Evolutionary conservation across 2,329 filamentous ascomycete genomes (phyloP).

Genomic region (Pseudogymnoascus sp.): DNA sequence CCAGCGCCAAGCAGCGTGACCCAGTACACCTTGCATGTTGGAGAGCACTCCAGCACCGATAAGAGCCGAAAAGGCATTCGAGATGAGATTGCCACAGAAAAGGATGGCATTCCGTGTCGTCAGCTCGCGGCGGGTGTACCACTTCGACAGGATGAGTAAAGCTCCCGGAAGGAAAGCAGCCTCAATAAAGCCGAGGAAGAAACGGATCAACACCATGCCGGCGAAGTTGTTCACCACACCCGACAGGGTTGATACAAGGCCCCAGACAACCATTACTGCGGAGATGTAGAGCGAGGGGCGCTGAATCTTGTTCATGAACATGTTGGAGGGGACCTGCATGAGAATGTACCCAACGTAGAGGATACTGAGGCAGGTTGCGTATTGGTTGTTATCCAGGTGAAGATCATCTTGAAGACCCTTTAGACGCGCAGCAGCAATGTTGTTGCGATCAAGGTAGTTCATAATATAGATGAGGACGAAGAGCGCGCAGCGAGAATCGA

Average conservation of each 20-base stretch:
- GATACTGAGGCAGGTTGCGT: conserved; percentile 55
- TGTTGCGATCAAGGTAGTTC: conserved; percentile 63
- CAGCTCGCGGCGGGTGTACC: conserved; percentile 55
- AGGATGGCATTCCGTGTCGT: conserved; percentile 46
- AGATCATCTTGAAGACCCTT: conserved; percentile 56
- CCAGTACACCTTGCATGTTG: conserved; percentile 46
- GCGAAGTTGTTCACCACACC: conserved; percentile 35
- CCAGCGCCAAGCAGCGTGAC: conserved; percentile 52
- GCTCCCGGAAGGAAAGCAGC: conserved; percentile 57
- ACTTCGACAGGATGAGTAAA: conserved; percentile 54
- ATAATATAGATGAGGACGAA: conserved; percentile 71
- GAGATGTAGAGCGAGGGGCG: conserved; percentile 43
- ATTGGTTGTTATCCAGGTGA: conserved; percentile 46
- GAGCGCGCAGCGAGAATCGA: conserved; percentile 23
- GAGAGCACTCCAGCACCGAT: conserved; percentile 50
- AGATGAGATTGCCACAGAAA: conserved; percentile 51
- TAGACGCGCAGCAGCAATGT: conserved; percentile 58
- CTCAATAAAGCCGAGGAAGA: conserved; percentile 53
- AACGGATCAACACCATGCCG: conserved; percentile 46
- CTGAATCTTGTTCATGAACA: conserved; percentile 45
- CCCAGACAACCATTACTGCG: conserved; percentile 29
- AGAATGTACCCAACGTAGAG: conserved; percentile 59
- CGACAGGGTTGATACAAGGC: conserved; percentile 17
- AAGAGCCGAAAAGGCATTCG: conserved; percentile 50
- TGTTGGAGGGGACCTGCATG: conserved; percentile 54